phyloP scores from a whole-genome alignment of 495 filamentous ascomycete genomes.

The Elaphomyces granulatus region DNA sequence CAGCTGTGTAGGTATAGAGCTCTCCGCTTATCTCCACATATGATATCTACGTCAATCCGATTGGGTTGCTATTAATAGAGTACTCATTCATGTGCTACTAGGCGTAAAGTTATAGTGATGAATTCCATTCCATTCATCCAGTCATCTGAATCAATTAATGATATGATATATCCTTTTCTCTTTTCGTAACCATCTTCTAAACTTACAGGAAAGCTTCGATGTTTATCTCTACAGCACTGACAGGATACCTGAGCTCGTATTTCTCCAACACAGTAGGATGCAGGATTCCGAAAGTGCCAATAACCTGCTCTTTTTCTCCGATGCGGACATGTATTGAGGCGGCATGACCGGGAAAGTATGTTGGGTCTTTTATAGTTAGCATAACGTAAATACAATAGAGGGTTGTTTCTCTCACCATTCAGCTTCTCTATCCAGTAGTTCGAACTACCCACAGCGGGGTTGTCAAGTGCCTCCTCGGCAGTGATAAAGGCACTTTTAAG shows the following conservation, averaged over 20 bases:
- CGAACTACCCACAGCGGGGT: slow-evolving; percentile 38
- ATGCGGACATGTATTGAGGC: slow-evolving; percentile 66
- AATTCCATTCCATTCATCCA: too few species aligned
- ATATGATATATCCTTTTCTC: too few species aligned
- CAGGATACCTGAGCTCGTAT: slow-evolving; percentile 86
- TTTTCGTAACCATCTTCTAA: not conserved
- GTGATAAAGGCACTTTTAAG: slow-evolving; percentile 67
- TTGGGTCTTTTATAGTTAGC: slow-evolving; percentile 43
- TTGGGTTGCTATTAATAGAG: too few species aligned
- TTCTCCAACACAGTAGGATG: slow-evolving; percentile 88
- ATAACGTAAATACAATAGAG: slow-evolving; percentile 1
- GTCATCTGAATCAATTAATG: too few species aligned
- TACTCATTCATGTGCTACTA: too few species aligned
- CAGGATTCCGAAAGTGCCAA: slow-evolving; percentile 85
- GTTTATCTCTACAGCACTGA: slow-evolving; percentile 90
- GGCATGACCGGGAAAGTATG: slow-evolving; percentile 81
- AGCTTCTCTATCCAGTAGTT: slow-evolving; percentile 88
- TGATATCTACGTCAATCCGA: too few species aligned
- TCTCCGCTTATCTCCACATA: too few species aligned
- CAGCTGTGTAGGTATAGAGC: too few species aligned
- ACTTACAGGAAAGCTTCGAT: slow-evolving; percentile 80
- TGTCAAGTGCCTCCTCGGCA: slow-evolving; percentile 53
- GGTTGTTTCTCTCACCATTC: slow-evolving; percentile 39
- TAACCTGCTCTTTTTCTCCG: slow-evolving; percentile 49
- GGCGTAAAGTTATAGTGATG: too few species aligned